Conservation (phyloP, 768 basidiomycete genomes). For the Termitomyces sp. region DNA sequence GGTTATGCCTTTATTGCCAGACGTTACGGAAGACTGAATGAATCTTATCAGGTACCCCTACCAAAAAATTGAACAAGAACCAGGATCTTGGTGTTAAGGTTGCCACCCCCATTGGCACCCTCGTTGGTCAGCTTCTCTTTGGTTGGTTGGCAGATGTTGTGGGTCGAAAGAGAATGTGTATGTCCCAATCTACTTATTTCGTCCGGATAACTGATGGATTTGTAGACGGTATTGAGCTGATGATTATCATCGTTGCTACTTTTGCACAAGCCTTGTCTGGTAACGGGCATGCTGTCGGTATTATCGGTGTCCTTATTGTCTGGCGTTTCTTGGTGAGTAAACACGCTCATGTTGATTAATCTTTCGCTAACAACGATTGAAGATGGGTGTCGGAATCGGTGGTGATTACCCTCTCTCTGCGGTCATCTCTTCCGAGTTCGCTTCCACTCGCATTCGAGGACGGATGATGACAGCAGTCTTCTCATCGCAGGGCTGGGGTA, state of each 20-base stretch:
- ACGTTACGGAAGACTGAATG: not conserved
- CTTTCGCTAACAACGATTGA: not conserved
- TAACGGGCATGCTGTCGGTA: conserved; percentile 54
- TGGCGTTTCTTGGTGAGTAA: conserved; percentile 70
- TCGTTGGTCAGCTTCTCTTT: conserved; percentile 72
- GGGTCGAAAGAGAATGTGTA: conserved; percentile 79
- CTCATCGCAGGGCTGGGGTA: conserved; percentile 83
- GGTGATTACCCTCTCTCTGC: conserved; percentile 86
- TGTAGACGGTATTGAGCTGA: conserved; percentile 64
- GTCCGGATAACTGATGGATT: not conserved
- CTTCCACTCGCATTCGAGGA: conserved; percentile 69
- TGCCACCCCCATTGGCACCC: conserved; percentile 69
- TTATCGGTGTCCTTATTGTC: conserved; percentile 72
- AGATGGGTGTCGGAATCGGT: conserved; percentile 81
- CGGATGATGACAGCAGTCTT: conserved; percentile 90
- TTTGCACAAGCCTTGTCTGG: conserved; percentile 79
- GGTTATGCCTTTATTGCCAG: not conserved
- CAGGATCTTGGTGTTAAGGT: conserved; percentile 77
- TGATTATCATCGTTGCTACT: conserved; percentile 77
- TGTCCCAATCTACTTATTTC: conserved; percentile 17
- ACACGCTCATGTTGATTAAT: not conserved
- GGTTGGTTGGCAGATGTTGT: conserved; percentile 76
- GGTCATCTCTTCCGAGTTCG: conserved; percentile 87
- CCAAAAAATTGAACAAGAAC: conserved; percentile 38
- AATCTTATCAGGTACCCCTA: conserved; percentile 9